Evolutionary conservation across 352 stramenopile species (phyloP), one percentile per base, ranked within the genome.

Genomic region (Pythium phragmiticola): DNA sequence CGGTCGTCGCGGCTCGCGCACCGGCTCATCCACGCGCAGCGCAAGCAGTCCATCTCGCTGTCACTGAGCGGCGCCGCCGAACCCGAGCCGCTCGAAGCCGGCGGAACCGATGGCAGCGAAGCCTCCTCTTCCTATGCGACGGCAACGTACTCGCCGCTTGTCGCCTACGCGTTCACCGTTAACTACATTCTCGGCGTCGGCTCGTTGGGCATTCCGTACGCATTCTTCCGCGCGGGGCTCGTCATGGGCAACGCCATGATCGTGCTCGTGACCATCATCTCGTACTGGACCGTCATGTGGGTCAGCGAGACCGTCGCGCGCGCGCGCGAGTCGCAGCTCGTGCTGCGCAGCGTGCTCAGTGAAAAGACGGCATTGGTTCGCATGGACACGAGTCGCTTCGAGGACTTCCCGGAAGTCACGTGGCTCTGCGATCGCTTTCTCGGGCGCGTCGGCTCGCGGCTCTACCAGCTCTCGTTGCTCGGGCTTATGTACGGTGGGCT

Each of bases 111-210:
- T 50, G 41, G 26, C 21, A 42, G 12, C 11, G 36, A 11, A 26
- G 26, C 9, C 7, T 11, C 8, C 9, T 17, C 34, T 4, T 23
- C 9, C 23, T 12, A 6, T 17, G 34, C 59, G 1, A 16, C 13
- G 21, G 43, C 42, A 14, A 49, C 79, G 59, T 96, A 96, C 68
- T 86, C 81, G 56, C 79, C 84, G 8, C 53, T 88, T 12, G 82
- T 94, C 26, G 79, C 90, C 33, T 96, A 96, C 67, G 84, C 81
- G 39, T 95, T 97, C 68, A 95, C 90, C 8, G 89, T 97, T 51
- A 97, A 97, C 72, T 97, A 97, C 73, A 96, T 97, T 63, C 73
- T 97, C 14, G 90, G 90, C 43, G 90, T 97, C 12, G 88, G 90
- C n/a, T 96, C 87, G 23, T 70, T 97, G 16, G 88, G 88, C 42